phyloP scores from a whole-genome alignment of 305 asterid genomes.

The Stenogyne calaminthoides region DNA sequence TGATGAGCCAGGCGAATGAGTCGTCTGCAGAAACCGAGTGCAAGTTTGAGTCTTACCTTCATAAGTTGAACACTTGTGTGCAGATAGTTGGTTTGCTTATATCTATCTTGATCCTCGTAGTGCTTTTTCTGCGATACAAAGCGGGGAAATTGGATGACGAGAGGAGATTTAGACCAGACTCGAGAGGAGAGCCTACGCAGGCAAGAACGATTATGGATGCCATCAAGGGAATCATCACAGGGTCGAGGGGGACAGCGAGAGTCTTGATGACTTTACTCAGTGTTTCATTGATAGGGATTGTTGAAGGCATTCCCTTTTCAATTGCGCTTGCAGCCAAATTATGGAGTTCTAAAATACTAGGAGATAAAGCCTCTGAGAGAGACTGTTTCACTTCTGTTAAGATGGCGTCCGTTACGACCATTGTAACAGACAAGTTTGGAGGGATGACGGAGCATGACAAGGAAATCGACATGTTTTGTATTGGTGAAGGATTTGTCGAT shows the following conservation, averaged over 20 bases:
- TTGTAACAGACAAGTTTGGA: slow-evolving; percentile 29
- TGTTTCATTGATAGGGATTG: slow-evolving; percentile 35
- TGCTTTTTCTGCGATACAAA: slow-evolving; percentile 34
- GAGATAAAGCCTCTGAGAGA: slow-evolving; percentile 25
- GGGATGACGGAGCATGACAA: slow-evolving; percentile 23
- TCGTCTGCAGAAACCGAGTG: slow-evolving; percentile 11
- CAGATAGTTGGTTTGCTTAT: slow-evolving; percentile 27
- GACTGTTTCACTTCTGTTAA: slow-evolving; percentile 29
- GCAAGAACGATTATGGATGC: slow-evolving; percentile 15
- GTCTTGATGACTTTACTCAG: slow-evolving; percentile 33
- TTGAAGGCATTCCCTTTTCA: slow-evolving; percentile 41
- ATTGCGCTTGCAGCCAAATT: slow-evolving; percentile 26
- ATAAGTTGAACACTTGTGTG: slow-evolving; percentile 27
- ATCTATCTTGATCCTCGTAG: slow-evolving; percentile 30
- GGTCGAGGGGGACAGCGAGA: slow-evolving; percentile 32
- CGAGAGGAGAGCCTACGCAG: slow-evolving; percentile 36
- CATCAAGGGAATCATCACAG: slow-evolving; percentile 32
- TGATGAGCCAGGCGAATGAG: slow-evolving; percentile 23
- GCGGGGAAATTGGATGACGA: slow-evolving; percentile 31
- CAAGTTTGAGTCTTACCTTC: slow-evolving; percentile 30
- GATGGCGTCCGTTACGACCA: slow-evolving; percentile 26
- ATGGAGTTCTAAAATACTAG: slow-evolving; percentile 29
- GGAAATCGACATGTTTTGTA: slow-evolving; percentile 26
- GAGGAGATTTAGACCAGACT: slow-evolving; percentile 32
- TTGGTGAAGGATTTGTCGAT: slow-evolving; percentile 35